Conservation (phyloP, 2,329 filamentous ascomycete genomes). For the Fulvia fulva region DNA sequence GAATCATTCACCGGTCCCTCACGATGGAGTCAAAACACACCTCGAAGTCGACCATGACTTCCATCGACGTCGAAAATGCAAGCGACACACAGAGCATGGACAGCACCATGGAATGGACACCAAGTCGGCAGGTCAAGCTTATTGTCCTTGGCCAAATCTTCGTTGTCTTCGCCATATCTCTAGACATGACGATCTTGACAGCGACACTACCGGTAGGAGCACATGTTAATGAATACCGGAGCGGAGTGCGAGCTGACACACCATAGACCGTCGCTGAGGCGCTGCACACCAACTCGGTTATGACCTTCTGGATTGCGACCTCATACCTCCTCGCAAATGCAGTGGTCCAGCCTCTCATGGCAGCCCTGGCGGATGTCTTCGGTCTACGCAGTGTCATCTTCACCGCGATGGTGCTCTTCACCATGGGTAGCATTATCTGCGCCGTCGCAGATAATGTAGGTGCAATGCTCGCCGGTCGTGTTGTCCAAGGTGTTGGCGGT, state of each 20-base stretch:
- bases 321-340: constrained; percentile 46
- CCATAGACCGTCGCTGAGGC: constrained; percentile 32
- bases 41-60: constrained; percentile 3
- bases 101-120: constrained; percentile 32
- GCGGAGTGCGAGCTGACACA: constrained; percentile 10
- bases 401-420: constrained; percentile 43
- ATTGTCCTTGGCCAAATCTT: constrained; percentile 42
- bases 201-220: constrained; percentile 41
- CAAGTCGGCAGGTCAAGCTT: constrained; percentile 39
- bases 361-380: constrained; percentile 45
- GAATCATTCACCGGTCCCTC: not conserved
- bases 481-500: constrained; percentile 46
- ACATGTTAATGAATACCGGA: not conserved
- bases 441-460: constrained; percentile 36
- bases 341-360: constrained; percentile 43
- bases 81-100: not conserved
- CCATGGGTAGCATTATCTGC: constrained; percentile 45
- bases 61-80: constrained; percentile 2
- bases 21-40: constrained; percentile 3
- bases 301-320: constrained; percentile 49
- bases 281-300: constrained; percentile 35
- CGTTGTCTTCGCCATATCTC: constrained; percentile 47
- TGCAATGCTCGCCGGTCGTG: constrained; percentile 41
- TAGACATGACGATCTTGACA: constrained; percentile 48
- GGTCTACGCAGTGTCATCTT: constrained; percentile 46